These are phyloP conservation scores for Nakataea oryzae DNA, from an alignment of 2,329 filamentous ascomycete species.

Conservation along the genomic window DNA sequence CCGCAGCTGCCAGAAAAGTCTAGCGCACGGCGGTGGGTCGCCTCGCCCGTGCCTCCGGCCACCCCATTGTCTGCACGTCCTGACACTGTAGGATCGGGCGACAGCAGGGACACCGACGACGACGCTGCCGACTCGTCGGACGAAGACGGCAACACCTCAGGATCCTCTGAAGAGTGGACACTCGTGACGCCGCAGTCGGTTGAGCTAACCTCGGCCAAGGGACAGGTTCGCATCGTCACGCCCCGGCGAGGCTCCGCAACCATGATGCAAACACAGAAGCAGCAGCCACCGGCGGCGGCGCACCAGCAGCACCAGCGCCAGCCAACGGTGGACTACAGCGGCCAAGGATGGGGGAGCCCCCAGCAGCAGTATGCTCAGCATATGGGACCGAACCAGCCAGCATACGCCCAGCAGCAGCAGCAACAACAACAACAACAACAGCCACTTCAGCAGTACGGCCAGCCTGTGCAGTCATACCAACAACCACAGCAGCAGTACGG, in stretches of 20 bases:
- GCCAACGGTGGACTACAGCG: not conserved
- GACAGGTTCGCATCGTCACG: constrained; percentile 2
- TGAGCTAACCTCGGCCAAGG: constrained; percentile 1
- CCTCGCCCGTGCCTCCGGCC: not conserved
- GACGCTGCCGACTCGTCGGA: not conserved
- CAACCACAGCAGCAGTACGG: not conserved
- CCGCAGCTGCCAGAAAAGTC: not conserved
- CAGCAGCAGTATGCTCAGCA: not conserved
- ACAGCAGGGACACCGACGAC: not conserved
- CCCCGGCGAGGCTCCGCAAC: constrained; percentile 1
- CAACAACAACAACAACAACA: not conserved
- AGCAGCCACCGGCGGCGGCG: not conserved
- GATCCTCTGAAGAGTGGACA: not conserved
- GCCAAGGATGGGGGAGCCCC: not conserved
- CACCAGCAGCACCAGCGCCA: constrained; percentile 2
- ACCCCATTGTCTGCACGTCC: not conserved
- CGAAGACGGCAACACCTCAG: not conserved
- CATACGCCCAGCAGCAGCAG: not conserved
- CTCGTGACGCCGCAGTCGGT: constrained; percentile 2
- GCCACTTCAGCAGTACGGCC: not conserved
- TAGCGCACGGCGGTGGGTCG: not conserved
- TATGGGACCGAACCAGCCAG: not conserved
- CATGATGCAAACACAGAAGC: constrained; percentile 1
- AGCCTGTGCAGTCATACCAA: constrained; percentile 8
- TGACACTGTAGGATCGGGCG: not conserved